Evolutionary conservation across 2,329 filamentous ascomycete species (phyloP).

Genomic region (Aspergillus persii): DNA sequence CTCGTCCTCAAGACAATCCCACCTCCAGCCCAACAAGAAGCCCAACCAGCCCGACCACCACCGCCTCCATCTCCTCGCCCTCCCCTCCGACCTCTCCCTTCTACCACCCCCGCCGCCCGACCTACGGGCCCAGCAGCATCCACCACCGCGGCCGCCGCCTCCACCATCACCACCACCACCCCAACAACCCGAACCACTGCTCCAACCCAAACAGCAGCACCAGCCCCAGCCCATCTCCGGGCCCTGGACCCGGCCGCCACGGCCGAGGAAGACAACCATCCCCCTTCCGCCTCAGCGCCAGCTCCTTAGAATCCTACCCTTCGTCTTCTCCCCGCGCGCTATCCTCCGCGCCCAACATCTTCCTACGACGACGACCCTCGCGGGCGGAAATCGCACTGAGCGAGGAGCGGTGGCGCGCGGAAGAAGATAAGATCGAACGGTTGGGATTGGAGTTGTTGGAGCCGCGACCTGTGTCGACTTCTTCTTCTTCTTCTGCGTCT

Average conservation of each 20-base stretch:
- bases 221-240: not conserved
- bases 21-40: constrained; percentile 30
- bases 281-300: not conserved
- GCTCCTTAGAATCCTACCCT: not conserved
- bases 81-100: constrained; percentile 8
- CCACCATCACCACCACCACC: not conserved
- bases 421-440: constrained; percentile 38
- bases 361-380: constrained; percentile 43
- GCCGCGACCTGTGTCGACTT: constrained; percentile 32
- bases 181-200: too few species aligned
- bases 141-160: not conserved
- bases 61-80: constrained; percentile 30
- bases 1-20: constrained; percentile 21
- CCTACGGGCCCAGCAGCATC: not conserved
- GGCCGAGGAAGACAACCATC: not conserved
- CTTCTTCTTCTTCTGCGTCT: not conserved
- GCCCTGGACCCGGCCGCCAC: too few species aligned
- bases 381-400: constrained; percentile 44
- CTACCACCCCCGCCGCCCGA: not conserved
- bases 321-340: constrained; percentile 16
- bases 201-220: not conserved
- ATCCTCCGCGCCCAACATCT: constrained; percentile 24
- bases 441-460: constrained; percentile 45
- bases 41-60: constrained; percentile 25
- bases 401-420: constrained; percentile 42